A percentile compares a stretch with the other conserved stretches of the same genome.
Conservation (phyloP, 176 grass and related monocot species). For the Thinopyrum elongatum region DNA sequence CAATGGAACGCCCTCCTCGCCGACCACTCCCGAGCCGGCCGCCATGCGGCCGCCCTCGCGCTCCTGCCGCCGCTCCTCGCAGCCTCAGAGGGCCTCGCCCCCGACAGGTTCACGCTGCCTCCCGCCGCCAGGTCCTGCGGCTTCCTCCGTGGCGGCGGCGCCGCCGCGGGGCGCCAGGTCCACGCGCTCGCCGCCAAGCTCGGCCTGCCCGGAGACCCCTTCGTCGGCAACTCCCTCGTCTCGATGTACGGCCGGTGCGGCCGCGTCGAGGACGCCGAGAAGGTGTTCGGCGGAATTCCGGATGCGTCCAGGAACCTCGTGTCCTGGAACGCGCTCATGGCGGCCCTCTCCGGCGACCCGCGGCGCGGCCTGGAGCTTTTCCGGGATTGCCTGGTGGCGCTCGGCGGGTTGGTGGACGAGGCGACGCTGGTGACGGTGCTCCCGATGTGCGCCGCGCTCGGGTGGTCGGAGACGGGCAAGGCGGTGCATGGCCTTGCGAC, state of each 20-base stretch:
- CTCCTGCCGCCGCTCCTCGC: constrained; percentile 36
- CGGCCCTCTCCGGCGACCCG: constrained; percentile 44
- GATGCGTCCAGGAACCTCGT: constrained; percentile 42
- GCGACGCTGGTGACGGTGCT: constrained; percentile 56
- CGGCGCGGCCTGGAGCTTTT: constrained; percentile 44
- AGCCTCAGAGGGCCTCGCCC: constrained; percentile 11
- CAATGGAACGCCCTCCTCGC: constrained; percentile 64
- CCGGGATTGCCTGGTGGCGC: constrained; percentile 12
- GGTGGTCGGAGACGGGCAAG: constrained; percentile 35
- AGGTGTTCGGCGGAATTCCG: constrained; percentile 42
- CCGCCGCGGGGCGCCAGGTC: constrained; percentile 23
- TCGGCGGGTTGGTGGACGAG: constrained; percentile 25
- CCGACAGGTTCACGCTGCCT: constrained; percentile 50
- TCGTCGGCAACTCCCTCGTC: constrained; percentile 54
- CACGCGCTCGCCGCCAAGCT: constrained; percentile 54
- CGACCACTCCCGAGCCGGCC: constrained; percentile 30
- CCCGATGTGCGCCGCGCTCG: constrained; percentile 44
- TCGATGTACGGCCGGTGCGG: constrained; percentile 63
- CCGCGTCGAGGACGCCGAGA: constrained; percentile 29
- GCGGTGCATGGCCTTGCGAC: constrained; percentile 42
- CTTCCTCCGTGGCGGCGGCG: constrained; percentile 8
- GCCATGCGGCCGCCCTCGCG: constrained; percentile 27
- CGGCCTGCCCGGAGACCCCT: constrained; percentile 34
- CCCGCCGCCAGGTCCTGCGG: constrained; percentile 50
- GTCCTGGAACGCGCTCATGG: constrained; percentile 71